Conservation (phyloP, 2,329 filamentous ascomycete genomes). For the Xylaria sp. region DNA sequence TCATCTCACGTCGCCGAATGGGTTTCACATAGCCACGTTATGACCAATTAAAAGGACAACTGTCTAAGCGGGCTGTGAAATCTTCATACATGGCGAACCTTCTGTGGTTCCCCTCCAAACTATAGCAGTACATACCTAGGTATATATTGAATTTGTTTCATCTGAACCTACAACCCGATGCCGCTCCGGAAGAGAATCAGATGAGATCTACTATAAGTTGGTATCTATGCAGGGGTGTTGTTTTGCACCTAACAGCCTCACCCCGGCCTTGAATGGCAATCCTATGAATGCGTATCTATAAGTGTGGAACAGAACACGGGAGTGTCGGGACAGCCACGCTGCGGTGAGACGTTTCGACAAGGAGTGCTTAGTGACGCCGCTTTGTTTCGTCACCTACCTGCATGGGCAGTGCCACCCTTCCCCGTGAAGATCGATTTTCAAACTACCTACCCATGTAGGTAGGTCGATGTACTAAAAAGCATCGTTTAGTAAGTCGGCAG, state of each 20-base stretch:
- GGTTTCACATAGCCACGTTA: not conserved
- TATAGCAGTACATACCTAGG: not conserved
- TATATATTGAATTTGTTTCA: not conserved
- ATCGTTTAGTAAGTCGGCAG: not conserved
- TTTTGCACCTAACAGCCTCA: slow-evolving; percentile 3
- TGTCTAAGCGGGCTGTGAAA: not conserved
- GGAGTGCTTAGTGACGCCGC: slow-evolving; percentile 1
- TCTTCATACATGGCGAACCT: not conserved
- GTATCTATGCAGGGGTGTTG: not conserved
- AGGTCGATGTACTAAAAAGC: not conserved
- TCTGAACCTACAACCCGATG: not conserved
- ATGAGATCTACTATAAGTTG: slow-evolving; percentile 1
- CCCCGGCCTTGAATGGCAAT: not conserved
- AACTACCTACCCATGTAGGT: not conserved
- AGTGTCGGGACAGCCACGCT: slow-evolving; percentile 12
- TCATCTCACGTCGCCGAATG: not conserved
- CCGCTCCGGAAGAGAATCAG: not conserved
- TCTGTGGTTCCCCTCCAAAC: not conserved
- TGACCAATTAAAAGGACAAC: not conserved
- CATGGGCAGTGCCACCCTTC: not conserved
- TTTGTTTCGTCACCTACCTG: slow-evolving; percentile 12
- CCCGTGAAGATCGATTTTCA: slow-evolving; percentile 9
- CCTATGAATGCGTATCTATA: not conserved
- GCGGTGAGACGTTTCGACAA: slow-evolving; percentile 19
- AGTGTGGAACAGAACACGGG: not conserved